phyloP scores from a whole-genome alignment of 129 eudicot genomes.

The Saposhnikovia divaricata region DNA sequence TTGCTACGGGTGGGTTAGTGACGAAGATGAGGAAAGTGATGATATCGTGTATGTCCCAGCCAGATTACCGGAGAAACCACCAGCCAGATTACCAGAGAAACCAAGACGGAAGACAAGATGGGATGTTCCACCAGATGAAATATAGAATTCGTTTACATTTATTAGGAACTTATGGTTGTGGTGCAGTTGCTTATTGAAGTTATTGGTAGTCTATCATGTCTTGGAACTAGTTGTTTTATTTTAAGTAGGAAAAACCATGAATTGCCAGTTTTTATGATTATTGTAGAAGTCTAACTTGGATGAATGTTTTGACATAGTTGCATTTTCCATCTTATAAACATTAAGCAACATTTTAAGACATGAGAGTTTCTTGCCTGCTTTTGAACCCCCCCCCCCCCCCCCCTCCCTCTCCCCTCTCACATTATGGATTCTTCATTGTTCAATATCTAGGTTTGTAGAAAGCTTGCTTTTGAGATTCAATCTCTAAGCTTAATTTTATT shows the following conservation, averaged over 20 bases:
- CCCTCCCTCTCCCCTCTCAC: too few species aligned
- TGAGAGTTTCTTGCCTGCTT: neutral
- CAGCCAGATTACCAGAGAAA: neutral
- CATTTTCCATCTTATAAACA: neutral
- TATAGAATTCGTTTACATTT: neutral
- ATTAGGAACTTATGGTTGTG: neutral
- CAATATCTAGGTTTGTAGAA: too few species aligned
- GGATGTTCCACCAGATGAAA: neutral
- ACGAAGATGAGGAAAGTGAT: neutral
- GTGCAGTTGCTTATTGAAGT: too few species aligned
- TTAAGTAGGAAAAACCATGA: neutral
- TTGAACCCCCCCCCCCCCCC: too few species aligned
- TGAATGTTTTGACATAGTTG: too few species aligned
- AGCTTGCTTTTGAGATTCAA: too few species aligned
- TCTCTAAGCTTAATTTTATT: too few species aligned
- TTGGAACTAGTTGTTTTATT: neutral
- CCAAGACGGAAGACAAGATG: neutral
- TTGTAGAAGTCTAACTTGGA: neutral
- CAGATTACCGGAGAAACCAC: neutral
- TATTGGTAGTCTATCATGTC: neutral
- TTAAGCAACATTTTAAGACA: neutral
- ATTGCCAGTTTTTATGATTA: neutral
- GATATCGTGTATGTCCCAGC: neutral
- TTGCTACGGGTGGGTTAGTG: neutral
- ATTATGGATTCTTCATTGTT: neutral